phyloP scores from a whole-genome alignment of 2,329 filamentous ascomycete genomes.

The Aspergillus sergii region DNA sequence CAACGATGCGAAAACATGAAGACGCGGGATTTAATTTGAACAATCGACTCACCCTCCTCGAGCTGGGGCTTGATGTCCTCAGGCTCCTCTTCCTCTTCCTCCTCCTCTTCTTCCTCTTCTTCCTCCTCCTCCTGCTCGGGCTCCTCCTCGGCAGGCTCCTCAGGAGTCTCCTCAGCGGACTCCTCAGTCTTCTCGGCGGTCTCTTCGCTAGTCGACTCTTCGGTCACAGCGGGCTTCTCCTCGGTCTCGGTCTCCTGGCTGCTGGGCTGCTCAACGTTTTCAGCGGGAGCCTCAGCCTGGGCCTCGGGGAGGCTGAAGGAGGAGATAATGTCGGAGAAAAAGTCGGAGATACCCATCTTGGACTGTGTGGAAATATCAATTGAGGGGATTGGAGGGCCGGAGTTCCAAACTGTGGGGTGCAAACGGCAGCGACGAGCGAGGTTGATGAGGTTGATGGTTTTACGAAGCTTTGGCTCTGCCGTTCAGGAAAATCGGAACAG shows the following conservation, averaged over 20 bases:
- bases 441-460: slow-evolving; percentile 40
- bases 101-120: slow-evolving; percentile 65
- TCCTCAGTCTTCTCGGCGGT: slow-evolving; percentile 43
- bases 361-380: slow-evolving; percentile 32
- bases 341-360: slow-evolving; percentile 66
- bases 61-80: slow-evolving; percentile 85
- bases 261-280: slow-evolving; percentile 54
- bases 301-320: slow-evolving; percentile 64
- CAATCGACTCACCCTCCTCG: slow-evolving; percentile 77
- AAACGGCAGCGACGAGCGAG: slow-evolving; percentile 33
- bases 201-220: slow-evolving; percentile 32
- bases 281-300: slow-evolving; percentile 62
- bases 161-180: slow-evolving; percentile 51
- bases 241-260: slow-evolving; percentile 45
- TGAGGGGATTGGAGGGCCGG: slow-evolving; percentile 31
- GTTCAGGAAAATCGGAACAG: slow-evolving; percentile 46
- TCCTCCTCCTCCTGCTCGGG: slow-evolving; percentile 50
- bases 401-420: slow-evolving; percentile 21
- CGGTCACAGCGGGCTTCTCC: slow-evolving; percentile 36
- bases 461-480: slow-evolving; percentile 35
- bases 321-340: slow-evolving; percentile 66
- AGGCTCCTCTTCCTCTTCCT: slow-evolving; percentile 79
- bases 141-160: slow-evolving; percentile 48
- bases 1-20: neutral
- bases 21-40: slow-evolving; percentile 5